Conservation (phyloP, 108 stramenopile genomes). For the Nannochloropsis granulata region DNA sequence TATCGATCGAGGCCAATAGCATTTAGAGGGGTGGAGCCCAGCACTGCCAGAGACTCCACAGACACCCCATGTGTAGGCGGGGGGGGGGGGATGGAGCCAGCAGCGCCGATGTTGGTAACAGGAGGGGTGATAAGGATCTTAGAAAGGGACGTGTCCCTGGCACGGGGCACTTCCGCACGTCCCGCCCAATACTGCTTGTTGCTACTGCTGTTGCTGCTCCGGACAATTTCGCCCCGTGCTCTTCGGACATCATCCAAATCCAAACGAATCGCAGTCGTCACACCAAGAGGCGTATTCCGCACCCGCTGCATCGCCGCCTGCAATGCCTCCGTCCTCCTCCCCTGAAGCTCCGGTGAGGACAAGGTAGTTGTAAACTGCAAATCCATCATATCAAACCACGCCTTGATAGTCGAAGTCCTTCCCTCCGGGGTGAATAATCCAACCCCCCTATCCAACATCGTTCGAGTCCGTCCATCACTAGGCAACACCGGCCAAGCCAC, state of each 20-base stretch:
- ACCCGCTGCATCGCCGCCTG: not conserved
- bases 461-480: not conserved
- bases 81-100: not conserved
- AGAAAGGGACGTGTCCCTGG: not conserved
- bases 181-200: not conserved
- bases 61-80: not conserved
- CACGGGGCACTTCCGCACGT: not conserved
- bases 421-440: not conserved
- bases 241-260: not conserved
- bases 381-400: not conserved
- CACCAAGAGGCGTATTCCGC: not conserved
- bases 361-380: not conserved
- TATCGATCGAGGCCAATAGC: not conserved
- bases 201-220: not conserved
- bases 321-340: not conserved
- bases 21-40: not conserved
- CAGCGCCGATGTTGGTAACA: not conserved
- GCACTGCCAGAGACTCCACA: not conserved
- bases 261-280: not conserved
- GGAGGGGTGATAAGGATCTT: not conserved
- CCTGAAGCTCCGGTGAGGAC: not conserved
- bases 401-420: not conserved
- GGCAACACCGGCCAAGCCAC: not conserved
- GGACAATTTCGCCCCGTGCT: not conserved
- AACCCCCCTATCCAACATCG: not conserved